Percentiles rank a stretch among this genome's conserved stretches.
phyloP scores from a whole-genome alignment of 805 yeast genomes.

The Lipomyces starkeyi region DNA sequence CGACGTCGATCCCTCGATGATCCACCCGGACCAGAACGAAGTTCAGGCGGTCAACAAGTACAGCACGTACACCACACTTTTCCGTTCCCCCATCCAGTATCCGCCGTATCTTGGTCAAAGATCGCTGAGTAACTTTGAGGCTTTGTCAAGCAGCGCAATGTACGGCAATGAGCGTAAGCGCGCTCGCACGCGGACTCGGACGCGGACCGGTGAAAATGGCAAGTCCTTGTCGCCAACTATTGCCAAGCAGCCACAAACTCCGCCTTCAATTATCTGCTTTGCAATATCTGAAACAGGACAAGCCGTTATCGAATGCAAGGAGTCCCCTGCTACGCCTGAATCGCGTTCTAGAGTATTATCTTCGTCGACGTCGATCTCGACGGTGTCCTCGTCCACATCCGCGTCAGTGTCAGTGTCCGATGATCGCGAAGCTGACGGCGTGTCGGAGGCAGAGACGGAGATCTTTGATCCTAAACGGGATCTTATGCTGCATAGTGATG shows the following conservation, averaged over 20 bases:
- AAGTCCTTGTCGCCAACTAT: neutral
- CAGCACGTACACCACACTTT: slow-evolving; percentile 21
- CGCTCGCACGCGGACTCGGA: neutral
- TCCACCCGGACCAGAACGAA: slow-evolving; percentile 11
- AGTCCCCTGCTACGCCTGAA: slow-evolving; percentile 5
- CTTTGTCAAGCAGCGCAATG: slow-evolving; percentile 16
- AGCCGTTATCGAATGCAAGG: slow-evolving; percentile 23
- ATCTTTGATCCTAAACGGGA: slow-evolving; percentile 21
- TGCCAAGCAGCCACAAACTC: neutral
- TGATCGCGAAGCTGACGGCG: slow-evolving; percentile 5
- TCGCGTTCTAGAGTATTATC: slow-evolving; percentile 12
- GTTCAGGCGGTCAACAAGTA: neutral
- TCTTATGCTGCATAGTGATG: slow-evolving; percentile 17
- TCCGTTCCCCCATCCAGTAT: slow-evolving; percentile 32
- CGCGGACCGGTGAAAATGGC: neutral
- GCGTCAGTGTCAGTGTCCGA: slow-evolving; percentile 2
- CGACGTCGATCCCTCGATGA: slow-evolving; percentile 29
- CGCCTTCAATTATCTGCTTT: slow-evolving; percentile 10
- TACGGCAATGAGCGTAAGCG: slow-evolving; percentile 1
- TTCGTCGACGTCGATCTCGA: slow-evolving; percentile 18
- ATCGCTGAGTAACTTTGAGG: slow-evolving; percentile 28
- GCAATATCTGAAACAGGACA: slow-evolving; percentile 26
- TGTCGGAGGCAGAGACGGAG: slow-evolving; percentile 37
- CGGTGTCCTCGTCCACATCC: slow-evolving; percentile 19
- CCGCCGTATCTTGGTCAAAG: slow-evolving; percentile 33